Percentiles rank a stretch among this genome's conserved stretches.
Evolutionary conservation across 2,329 filamentous ascomycete species (phyloP).

Genomic region (Nothophaeocryptopus gaeumannii): DNA sequence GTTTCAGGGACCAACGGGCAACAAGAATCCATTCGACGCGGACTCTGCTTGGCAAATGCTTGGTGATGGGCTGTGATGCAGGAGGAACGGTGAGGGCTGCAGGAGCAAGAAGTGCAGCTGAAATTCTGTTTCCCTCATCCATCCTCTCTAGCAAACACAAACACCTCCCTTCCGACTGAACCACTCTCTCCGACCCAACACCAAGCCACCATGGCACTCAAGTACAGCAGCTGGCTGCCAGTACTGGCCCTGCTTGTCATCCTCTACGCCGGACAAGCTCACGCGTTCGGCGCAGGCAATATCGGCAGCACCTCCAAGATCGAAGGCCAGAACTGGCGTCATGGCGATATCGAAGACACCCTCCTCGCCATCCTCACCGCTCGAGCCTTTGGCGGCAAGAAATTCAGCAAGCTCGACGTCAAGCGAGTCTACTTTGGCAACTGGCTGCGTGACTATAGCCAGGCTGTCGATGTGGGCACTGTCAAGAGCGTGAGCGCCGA

Average conservation of each 20-base stretch:
- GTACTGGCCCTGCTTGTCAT: conserved; percentile 23
- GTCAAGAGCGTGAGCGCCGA: conserved; percentile 88
- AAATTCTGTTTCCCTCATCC: too few relatives aligned
- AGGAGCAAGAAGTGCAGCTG: too few relatives aligned
- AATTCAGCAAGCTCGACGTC: conserved; percentile 78
- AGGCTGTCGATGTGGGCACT: conserved; percentile 89
- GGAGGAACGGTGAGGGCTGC: too few relatives aligned
- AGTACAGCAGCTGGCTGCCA: conserved; percentile 23
- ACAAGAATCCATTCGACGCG: too few relatives aligned
- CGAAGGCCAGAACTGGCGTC: conserved; percentile 52
- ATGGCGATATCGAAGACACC: conserved; percentile 57
- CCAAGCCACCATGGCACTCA: conserved; percentile 21
- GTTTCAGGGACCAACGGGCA: too few relatives aligned
- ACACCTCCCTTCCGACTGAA: not conserved
- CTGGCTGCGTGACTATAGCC: conserved; percentile 90
- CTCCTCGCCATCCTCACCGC: conserved; percentile 53
- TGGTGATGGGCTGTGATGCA: too few relatives aligned
- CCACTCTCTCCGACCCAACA: not conserved
- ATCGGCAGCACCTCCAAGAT: conserved; percentile 78
- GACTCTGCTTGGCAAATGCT: too few relatives aligned
- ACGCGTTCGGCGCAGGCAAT: conserved; percentile 56
- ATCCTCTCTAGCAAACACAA: not conserved
- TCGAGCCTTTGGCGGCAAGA: conserved; percentile 65
- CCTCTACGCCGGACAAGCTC: conserved; percentile 26
- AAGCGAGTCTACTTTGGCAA: conserved; percentile 94